Base-by-base conservation (phyloP, 1,139 yeast species). In the Yamadazyma diospyri region DNA sequence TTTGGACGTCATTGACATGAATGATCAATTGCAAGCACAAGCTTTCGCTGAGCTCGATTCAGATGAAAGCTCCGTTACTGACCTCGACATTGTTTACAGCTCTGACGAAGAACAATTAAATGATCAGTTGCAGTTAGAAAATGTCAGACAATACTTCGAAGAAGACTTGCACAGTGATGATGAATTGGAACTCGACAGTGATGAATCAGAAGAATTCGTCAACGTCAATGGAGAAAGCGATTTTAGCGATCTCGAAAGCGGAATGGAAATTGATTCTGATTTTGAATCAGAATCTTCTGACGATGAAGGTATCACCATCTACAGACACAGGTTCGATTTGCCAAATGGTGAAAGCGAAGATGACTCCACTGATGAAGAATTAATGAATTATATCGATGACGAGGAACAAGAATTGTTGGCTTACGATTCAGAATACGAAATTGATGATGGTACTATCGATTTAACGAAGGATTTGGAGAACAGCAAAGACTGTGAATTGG, bases 401-500 rank as follows among this genome's bases (percentile, higher is more conserved):
- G 50, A 50, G 8, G 56, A 57, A 16, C 20, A 30, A 14, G 50
- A 50, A n/a, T 54, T 59, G 37, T 44, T 52, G 25, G 62, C 64
- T 29, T 48, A 56, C 28, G 62, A 61, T 37, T 55, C 60, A 11
- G 72, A 64, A 24, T 15, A 12, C n/a, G 29, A 25, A 6, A 9
- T 9, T 18, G 50, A 52, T 9, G 65, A 60, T 27, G 60, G 58
- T 8, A 50, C 68, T 20, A 61, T 68, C 40, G 74, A 69, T 46
- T 62, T 68, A 48, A 52, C 68, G 30, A 60, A 59, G 34, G 75
- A 69, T 47, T 61, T 69, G 45, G 63, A 57, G 39, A 55, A 65
- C 48, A 63, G 71, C 34, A 68, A 65, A 43, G 75, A 69, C 48
- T 68, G 70, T 47, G 72, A 68, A 48, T 59, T 69, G 45, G 50